Base-by-base conservation (phyloP, 2,329 filamentous ascomycete genomes). In the Diaporthe longicolla region DNA sequence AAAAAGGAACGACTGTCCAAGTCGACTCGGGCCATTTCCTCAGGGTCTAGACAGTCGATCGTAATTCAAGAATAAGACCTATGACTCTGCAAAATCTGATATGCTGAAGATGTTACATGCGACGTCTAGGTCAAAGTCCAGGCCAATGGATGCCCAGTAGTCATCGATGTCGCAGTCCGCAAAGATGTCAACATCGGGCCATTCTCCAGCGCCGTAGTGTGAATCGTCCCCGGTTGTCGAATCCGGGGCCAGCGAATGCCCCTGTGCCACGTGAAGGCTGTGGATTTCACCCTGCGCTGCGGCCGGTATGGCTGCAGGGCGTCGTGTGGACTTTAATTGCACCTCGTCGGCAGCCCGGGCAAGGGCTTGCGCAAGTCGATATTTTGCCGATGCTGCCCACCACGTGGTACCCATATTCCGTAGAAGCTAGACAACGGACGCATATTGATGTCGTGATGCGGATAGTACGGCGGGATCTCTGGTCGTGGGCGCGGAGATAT, bases 121-220 rank as follows among this genome's bases (percentile, higher is more conserved):
- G 32, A 58, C 55, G 15, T 58, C 55, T n/a, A 58, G 55, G 4
- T 58, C 55, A 58, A 58, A 58, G 55, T 58, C 55, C 55, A 58
- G 55, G 21, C 55, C 55, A 24, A 58, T 58, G 15, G 55, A 58
- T 40, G 55, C 55, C 55, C 55, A 58, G 32, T 58, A 58, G 24
- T 58, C 55, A 40, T 58, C 37, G 19, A 58, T 58, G 55, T 58
- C 55, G 15, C 55, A 58, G 55, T 58, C 55, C 24, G 55, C 55
- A 58, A 58, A 58, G 8, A 58, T 58, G 55, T 58, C 55, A 5
- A 58, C 21, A 58, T 58, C 55, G n/a, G 55, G 55, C 55, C 55
- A 58, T n/a, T 37, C 32, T 58, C 32, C 55, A 21, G 55, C 55
- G 13, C 32, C 55, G 7, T 19, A 57, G 55, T 58, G 24, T 8